Percentiles rank a stretch among this genome's conserved stretches.
Conservation (phyloP, 352 stramenopile species). For the Globisporangium okanoganense region DNA sequence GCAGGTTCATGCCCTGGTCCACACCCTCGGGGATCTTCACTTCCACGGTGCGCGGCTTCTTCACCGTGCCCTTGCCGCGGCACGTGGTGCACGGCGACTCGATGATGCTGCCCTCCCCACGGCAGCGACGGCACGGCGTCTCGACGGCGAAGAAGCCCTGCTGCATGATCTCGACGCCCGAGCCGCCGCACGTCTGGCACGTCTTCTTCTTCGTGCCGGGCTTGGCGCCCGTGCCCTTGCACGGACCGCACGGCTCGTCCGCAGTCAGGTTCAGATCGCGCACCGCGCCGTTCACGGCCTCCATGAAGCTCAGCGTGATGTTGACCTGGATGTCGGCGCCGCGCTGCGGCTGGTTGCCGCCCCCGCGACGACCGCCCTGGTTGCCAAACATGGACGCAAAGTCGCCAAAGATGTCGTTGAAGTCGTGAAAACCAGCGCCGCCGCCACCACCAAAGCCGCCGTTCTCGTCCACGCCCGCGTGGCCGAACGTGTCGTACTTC, state of each 20-base stretch:
- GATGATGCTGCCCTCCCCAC: constrained; percentile 77
- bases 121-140: constrained; percentile 77
- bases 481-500: constrained; percentile 94
- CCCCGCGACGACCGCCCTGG: constrained; percentile 42
- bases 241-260: constrained; percentile 78
- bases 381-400: constrained; percentile 81
- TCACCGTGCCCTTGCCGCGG: constrained; percentile 71
- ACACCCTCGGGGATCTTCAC: constrained; percentile 95
- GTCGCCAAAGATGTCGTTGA: constrained; percentile 90
- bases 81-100: constrained; percentile 81
- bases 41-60: constrained; percentile 91
- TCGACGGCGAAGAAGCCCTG: constrained; percentile 90
- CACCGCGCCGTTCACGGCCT: constrained; percentile 91
- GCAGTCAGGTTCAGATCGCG: constrained; percentile 85
- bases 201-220: constrained; percentile 78
- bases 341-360: constrained; percentile 72
- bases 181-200: constrained; percentile 79
- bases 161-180: constrained; percentile 82
- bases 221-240: constrained; percentile 78
- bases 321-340: constrained; percentile 94
- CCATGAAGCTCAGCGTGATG: constrained; percentile 92
- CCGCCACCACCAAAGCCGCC: constrained; percentile 50
- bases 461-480: constrained; percentile 93
- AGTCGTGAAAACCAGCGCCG: constrained; percentile 67
- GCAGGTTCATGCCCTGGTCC: constrained; percentile 95